Base-by-base conservation (phyloP, 768 basidiomycete species). In the Lyophyllum semitale region DNA sequence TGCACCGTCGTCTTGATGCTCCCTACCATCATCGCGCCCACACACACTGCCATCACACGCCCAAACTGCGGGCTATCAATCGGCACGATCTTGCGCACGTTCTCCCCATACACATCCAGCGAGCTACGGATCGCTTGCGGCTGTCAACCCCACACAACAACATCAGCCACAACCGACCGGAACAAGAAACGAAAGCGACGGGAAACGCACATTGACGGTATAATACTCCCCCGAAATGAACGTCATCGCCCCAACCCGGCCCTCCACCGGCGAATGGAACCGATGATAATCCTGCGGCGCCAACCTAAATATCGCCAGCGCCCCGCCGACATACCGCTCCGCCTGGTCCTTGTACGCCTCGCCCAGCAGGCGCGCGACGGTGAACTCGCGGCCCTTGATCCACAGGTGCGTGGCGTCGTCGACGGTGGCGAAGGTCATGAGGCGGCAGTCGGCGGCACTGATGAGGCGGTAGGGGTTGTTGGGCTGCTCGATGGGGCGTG, bases 351-450 rank as follows among this genome's bases (percentile, higher is more conserved):
- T 84, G 70, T 95, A 93, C 11, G 71, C 73, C 3, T 91, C 88
- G 0, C 95, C 95, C 0, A 98, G 80, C 32, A 99, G 77, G 1
- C 86, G 80, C 5, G 73, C 80, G 4, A 98, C 79, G 1, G 87
- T 88, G 67, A 98, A 98, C 62, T 97, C 95, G 37, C 94, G 85
- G 2, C 96, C 96, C 66, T 98, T 98, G 74, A 98, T 96, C 96
- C 96, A 98, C 0, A 99, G 74, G 20, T 79, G 77, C 1, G 94
- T 97, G 1, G 96, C 95, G 52, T 93, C 91, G 44, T 72, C 75
- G 9, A 97, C 87, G 0, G 85, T 88, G 68, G 91, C 88, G 70
- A 98, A 99, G 0, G 88, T 84, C 89, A 98, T 95, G 55, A 97
- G 80, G 20, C 96, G 88, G 66, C 92, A 98, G 75, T 99, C 96